Evolutionary conservation across 2,329 filamentous ascomycete genomes (phyloP).

Genomic region (Neonectria neomacrospora): DNA sequence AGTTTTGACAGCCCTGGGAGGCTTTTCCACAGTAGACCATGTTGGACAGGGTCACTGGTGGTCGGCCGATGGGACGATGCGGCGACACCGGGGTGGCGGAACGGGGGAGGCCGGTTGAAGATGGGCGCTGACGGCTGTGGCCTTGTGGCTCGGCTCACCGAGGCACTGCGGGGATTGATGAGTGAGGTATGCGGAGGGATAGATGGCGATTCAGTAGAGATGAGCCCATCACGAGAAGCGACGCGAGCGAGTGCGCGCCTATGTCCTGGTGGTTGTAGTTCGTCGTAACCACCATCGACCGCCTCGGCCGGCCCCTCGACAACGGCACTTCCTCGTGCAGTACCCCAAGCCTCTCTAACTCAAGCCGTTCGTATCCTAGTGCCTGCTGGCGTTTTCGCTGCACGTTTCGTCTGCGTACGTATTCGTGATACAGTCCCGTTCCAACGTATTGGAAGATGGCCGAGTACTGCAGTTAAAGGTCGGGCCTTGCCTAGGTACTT

Average conservation of each 20-base stretch:
- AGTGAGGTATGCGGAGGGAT: conserved; percentile 19
- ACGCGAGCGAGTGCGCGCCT: conserved; percentile 33
- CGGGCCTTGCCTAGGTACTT: neutral
- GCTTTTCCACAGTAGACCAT: conserved; percentile 70
- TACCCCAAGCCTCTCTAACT: neutral
- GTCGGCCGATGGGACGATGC: conserved; percentile 3
- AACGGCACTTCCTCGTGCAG: conserved; percentile 9
- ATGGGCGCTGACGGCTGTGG: neutral
- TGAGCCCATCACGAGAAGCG: conserved; percentile 40
- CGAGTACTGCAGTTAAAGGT: neutral
- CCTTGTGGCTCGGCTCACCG: conserved; percentile 17
- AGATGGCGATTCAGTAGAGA: conserved; percentile 24
- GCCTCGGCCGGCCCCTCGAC: conserved; percentile 28
- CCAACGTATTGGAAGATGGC: neutral
- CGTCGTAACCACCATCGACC: conserved; percentile 18
- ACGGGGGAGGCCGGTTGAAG: conserved; percentile 25
- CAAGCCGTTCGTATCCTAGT: neutral
- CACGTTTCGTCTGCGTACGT: neutral
- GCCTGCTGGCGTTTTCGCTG: too few relatives aligned
- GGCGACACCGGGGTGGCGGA: conserved; percentile 4
- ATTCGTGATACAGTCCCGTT: neutral
- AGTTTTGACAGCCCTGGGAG: conserved; percentile 65
- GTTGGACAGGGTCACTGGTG: conserved; percentile 8
- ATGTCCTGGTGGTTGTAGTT: conserved; percentile 21
- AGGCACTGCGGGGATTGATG: conserved; percentile 16